Base-by-base conservation (phyloP, 2,329 filamentous ascomycete genomes). In the Penicillium corylophilum region DNA sequence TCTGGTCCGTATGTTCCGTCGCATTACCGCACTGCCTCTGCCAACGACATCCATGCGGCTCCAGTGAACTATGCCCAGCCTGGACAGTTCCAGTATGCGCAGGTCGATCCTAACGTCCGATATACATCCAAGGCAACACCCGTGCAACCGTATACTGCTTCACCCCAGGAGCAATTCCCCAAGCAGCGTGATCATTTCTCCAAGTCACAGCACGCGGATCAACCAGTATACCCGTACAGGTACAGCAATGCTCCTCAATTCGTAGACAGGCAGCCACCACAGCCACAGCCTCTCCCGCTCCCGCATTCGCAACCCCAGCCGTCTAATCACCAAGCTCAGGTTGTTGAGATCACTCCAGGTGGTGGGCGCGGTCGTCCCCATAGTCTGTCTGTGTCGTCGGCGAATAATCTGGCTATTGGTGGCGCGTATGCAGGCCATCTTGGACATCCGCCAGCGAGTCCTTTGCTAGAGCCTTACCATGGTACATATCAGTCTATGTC, bases 401-500 rank as follows among this genome's bases (percentile, higher is more conserved):
- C 65, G 31, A 71, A 67, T 48, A 74, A 69, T 40, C 67, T 74
- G 2, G 64, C 70, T 2, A 71, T 73, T 31, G 66, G 64, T 10
- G 66, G 65, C 8, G 61, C 63, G 22, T 66, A 41, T 31, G 28
- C 41, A 23, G 33, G 51, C 26, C 40, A 69, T 40, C 63, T 64
- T 6, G 71, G 66, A 29, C 68, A 79, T 40, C 82, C 90, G 1
- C 90, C 91, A 0, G 84, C 84, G 1, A 96, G 90, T 56, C 94
- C 93, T 0, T 78, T 97, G 44, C 82, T 96, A 2, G 93, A 97
- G 73, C 87, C 94, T 1, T 97, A 97, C 72, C 88, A 87, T 56
- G 93, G 93, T 35, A 96, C 92, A 0, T 97, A 95, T 64, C 93
- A 97, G 71, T 90, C 89, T 51, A 89, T 95, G 63, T 96, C 92